These are phyloP conservation scores for Dendrobium huoshanense DNA, from an alignment of 106 monocot genomes.

Conservation along the genomic window DNA sequence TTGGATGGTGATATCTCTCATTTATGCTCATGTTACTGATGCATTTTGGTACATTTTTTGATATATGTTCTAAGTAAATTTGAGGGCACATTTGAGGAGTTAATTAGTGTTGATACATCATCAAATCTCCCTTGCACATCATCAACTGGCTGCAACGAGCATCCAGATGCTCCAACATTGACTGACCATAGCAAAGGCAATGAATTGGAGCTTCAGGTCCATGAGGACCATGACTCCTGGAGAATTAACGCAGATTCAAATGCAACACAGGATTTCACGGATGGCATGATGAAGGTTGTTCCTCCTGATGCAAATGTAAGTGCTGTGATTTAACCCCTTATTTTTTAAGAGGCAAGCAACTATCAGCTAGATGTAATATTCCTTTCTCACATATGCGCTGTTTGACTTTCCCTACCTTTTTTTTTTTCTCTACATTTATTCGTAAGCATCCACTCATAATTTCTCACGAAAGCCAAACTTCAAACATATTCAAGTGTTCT, in stretches of 20 bases:
- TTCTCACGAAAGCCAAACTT: neutral
- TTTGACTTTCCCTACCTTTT: too few relatives aligned
- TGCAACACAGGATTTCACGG: slow-evolving; percentile 45
- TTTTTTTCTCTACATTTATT: too few relatives aligned
- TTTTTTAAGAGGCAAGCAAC: neutral
- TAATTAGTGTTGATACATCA: slow-evolving; percentile 47
- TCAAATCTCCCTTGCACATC: slow-evolving; percentile 24
- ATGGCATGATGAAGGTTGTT: slow-evolving; percentile 78
- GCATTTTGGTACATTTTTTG: neutral
- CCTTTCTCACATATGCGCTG: neutral
- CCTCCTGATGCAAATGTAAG: slow-evolving; percentile 88
- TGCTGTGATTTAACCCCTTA: slow-evolving; percentile 2
- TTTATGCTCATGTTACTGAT: neutral
- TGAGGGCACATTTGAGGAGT: slow-evolving; percentile 89
- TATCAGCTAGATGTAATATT: neutral
- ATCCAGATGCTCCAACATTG: slow-evolving; percentile 12
- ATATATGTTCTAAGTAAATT: slow-evolving; percentile 49
- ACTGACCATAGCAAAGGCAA: slow-evolving; percentile 20
- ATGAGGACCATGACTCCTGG: slow-evolving; percentile 10
- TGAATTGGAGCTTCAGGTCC: slow-evolving; percentile 7
- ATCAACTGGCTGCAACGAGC: slow-evolving; percentile 25
- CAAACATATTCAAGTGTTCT: neutral
- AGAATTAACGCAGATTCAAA: slow-evolving; percentile 23
- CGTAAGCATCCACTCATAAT: neutral
- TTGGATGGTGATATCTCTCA: neutral